Evolutionary conservation across 1,284 basidiomycete genomes (phyloP), one percentile per base, ranked within the genome.

Genomic region (Apiotrichum brassicae): DNA sequence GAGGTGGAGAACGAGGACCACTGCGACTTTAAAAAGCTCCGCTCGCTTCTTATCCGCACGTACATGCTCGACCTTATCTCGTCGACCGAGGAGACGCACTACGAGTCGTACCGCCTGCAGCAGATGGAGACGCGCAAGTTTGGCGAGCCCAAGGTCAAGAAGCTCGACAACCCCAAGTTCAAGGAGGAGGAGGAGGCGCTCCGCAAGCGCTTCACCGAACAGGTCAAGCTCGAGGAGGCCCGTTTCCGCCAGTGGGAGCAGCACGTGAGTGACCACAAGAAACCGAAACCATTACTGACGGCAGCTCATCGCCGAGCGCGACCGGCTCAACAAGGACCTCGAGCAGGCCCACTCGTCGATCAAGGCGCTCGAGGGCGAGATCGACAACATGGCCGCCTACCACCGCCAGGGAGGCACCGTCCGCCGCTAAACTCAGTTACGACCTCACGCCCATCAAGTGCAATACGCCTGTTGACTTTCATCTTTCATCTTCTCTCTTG

Each of bases 111-210:
- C 80, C 83, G 94, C 53, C 90, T 97, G 69, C 82, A 90, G 59
- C 95, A 98, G 78, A 97, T 99, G 95, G 95, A 99, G 80, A 97
- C 94, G 18, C 85, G 95, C 76, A 98, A 98, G 77, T 95, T 93
- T 62, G 94, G 94, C 61, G 95, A 98, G 76, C 85, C 92, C 62
- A 97, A 97, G 79, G 90, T 95, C 64, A 94, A 92, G 82, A 97
- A 97, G 78, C 79, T 93, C 60, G 94, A 98, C 76, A 99, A 98
- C 76, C 95, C 95, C 65, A 97, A 97, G 77, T 99, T 95, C 84
- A 94, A 94, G 79, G 95, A 98, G 75, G 94, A 99, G 76, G 94
- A 99, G 73, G 94, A 99, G 75, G 79, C 84, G 57, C 81, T 98
- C 58, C 80, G 94, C 66, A 97, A 94, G 80, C 83, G 92, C 56